These are phyloP conservation scores for Poa annua DNA, from an alignment of 176 grass and related monocot genomes.

Conservation along the genomic window DNA sequence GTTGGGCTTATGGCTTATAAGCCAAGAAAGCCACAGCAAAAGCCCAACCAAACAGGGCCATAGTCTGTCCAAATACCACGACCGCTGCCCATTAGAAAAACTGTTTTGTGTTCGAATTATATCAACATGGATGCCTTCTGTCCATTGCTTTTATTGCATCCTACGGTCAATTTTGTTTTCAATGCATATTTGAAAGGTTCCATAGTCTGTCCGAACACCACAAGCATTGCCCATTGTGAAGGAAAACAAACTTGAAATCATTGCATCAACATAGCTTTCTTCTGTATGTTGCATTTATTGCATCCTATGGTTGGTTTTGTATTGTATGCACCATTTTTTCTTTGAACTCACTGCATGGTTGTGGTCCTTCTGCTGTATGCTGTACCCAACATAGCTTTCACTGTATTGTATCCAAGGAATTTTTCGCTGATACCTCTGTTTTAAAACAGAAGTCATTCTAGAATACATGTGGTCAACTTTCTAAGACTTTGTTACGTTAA, in stretches of 20 bases:
- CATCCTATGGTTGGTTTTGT: constrained; percentile 18
- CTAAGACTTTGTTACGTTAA: not conserved
- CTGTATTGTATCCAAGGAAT: too few species aligned
- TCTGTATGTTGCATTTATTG: not conserved
- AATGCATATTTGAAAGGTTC: not conserved
- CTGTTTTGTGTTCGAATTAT: constrained; percentile 5
- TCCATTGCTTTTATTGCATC: not conserved
- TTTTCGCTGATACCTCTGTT: not conserved
- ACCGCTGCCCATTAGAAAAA: not conserved
- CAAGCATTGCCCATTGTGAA: not conserved
- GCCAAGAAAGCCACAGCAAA: too few species aligned
- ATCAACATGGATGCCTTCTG: constrained; percentile 1
- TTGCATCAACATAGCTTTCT: constrained; percentile 5
- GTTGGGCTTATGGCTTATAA: too few species aligned
- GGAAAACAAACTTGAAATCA: not conserved
- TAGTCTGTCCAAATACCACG: constrained; percentile 10
- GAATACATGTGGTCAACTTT: constrained; percentile 10
- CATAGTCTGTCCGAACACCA: not conserved
- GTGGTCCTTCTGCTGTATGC: constrained; percentile 2
- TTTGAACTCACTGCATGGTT: constrained; percentile 28
- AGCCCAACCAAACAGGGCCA: too few species aligned
- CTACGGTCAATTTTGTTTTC: constrained; percentile 2
- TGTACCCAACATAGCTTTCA: too few species aligned
- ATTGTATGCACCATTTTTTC: not conserved
- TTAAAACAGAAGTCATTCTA: constrained; percentile 10